These are phyloP conservation scores for Selaginella tamariscina DNA, from an alignment of 75 land plant species.

Conservation along the genomic window DNA sequence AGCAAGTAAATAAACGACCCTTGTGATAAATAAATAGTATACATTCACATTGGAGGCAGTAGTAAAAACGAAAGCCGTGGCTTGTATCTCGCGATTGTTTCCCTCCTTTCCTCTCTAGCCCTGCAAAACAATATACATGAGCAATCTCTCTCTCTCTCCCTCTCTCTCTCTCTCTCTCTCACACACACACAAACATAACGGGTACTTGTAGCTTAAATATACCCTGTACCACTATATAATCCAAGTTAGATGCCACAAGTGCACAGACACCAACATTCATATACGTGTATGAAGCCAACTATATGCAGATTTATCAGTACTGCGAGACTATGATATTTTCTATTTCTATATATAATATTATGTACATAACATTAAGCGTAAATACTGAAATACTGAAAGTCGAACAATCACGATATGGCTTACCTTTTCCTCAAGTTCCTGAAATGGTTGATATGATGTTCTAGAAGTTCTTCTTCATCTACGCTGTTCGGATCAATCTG, in stretches of 20 bases:
- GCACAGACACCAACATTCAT: slow-evolving; percentile 4
- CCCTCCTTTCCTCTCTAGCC: slow-evolving; percentile 27
- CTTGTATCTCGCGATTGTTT: slow-evolving; percentile 29
- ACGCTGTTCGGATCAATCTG: slow-evolving; percentile 12
- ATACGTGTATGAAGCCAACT: background rate
- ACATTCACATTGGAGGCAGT: slow-evolving; percentile 4
- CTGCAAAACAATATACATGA: too few species aligned
- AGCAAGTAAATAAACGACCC: too few species aligned
- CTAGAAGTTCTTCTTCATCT: slow-evolving; percentile 19
- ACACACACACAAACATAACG: too few species aligned
- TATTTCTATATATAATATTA: background rate
- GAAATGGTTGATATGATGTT: slow-evolving; percentile 21
- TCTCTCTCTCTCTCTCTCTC: too few species aligned
- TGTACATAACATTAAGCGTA: background rate
- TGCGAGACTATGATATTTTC: too few species aligned
- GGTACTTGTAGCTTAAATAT: too few species aligned
- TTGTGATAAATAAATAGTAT: too few species aligned
- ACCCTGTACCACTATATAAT: too few species aligned
- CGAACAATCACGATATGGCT: background rate
- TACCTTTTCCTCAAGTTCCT: slow-evolving; percentile 35
- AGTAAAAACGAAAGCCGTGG: slow-evolving; percentile 33
- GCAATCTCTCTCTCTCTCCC: too few species aligned
- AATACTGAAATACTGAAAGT: background rate
- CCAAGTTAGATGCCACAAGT: too few species aligned
- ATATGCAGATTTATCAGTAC: background rate